Percentiles rank a stretch among this genome's conserved stretches.
Conservation (phyloP, 768 basidiomycete genomes). For the Calocybe indica region DNA sequence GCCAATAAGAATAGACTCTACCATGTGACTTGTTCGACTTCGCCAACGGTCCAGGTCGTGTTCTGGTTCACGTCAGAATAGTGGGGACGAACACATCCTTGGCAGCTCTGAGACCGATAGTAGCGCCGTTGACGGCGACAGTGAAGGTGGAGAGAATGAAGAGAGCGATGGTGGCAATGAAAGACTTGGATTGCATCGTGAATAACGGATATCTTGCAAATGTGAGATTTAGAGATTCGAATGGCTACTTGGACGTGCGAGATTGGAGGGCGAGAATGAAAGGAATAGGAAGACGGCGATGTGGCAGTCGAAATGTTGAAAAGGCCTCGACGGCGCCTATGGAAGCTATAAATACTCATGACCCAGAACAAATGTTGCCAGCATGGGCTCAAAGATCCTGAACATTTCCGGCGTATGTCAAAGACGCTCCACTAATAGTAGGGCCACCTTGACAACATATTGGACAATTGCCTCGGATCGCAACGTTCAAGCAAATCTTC, state of each 20-base stretch:
- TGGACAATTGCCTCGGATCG: too few species aligned
- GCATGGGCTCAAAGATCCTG: background rate
- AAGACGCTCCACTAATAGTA: too few species aligned
- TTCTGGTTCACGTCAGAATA: slow-evolving; percentile 18
- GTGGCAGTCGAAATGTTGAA: background rate
- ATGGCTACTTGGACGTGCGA: background rate
- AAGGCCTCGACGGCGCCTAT: too few species aligned
- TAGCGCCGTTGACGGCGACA: slow-evolving; percentile 1
- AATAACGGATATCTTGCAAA: too few species aligned
- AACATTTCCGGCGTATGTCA: too few species aligned
- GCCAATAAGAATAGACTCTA: slow-evolving; percentile 12
- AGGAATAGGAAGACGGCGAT: slow-evolving; percentile 2
- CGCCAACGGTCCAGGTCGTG: slow-evolving; percentile 23
- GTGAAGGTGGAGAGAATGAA: slow-evolving; percentile 17
- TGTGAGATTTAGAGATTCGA: background rate
- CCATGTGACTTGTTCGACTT: slow-evolving; percentile 22
- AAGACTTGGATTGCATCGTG: slow-evolving; percentile 16
- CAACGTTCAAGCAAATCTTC: too few species aligned
- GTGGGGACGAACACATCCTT: slow-evolving; percentile 25
- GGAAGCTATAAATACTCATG: background rate
- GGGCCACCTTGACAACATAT: too few species aligned
- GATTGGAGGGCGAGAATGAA: background rate
- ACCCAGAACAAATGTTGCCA: too few species aligned
- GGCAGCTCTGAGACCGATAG: slow-evolving; percentile 14
- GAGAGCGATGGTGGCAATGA: slow-evolving; percentile 19